These are phyloP conservation scores for Xylaria palmicola DNA, from an alignment of 495 filamentous ascomycete genomes.

Conservation along the genomic window DNA sequence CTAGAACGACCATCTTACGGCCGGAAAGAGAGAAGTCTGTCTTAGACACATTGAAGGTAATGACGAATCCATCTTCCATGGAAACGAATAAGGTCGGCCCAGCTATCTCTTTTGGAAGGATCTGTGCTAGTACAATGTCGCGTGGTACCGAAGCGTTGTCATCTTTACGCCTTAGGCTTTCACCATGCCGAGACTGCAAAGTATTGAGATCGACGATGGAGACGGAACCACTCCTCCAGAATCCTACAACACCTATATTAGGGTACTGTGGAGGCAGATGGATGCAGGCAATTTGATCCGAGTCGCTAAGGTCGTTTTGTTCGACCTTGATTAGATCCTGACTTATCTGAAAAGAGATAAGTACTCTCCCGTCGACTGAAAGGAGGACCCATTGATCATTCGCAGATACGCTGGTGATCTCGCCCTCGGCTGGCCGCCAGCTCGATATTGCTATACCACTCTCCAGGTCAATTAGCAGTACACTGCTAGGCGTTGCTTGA, in stretches of 20 bases:
- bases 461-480: slow-evolving; percentile 64
- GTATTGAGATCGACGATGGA: slow-evolving; percentile 65
- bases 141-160: slow-evolving; percentile 75
- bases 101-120: slow-evolving; percentile 53
- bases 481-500: slow-evolving; percentile 71
- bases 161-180: slow-evolving; percentile 51
- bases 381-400: slow-evolving; percentile 68
- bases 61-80: slow-evolving; percentile 92
- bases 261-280: slow-evolving; percentile 48
- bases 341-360: slow-evolving; percentile 65
- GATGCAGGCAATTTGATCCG: slow-evolving; percentile 81
- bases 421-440: slow-evolving; percentile 60
- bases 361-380: slow-evolving; percentile 64
- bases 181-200: slow-evolving; percentile 53
- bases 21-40: slow-evolving; percentile 58
- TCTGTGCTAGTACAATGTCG: slow-evolving; percentile 72
- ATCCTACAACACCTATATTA: slow-evolving; percentile 70
- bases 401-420: slow-evolving; percentile 78
- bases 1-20: slow-evolving; percentile 80
- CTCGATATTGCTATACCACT: slow-evolving; percentile 64
- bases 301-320: slow-evolving; percentile 58
- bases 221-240: slow-evolving; percentile 76
- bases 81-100: slow-evolving; percentile 80
- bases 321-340: slow-evolving; percentile 55
- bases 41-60: slow-evolving; percentile 75